Base-by-base conservation (phyloP, 208 protist species). In the Leishmania tarentolae region DNA sequence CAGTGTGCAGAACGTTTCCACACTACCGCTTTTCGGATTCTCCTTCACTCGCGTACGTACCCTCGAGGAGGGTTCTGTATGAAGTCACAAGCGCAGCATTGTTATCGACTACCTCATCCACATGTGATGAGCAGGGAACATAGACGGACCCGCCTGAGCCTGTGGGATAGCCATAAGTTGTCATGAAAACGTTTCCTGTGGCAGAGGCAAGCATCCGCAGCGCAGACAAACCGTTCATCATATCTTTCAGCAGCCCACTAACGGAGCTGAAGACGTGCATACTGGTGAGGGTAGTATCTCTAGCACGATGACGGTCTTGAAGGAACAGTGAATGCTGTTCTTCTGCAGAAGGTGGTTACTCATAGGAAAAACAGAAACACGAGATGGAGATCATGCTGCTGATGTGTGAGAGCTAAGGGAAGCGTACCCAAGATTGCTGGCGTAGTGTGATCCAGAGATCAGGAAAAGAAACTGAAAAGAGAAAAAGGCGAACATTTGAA, bases 101-200 rank as follows among this genome's bases (percentile, higher is more conserved):
- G 37, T 28, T 72, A 42, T 1, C 81, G 53, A 19, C 76, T 65
- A 0, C 37, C 7, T 21, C 75, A 56, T 0, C 19, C 3, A 17
- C 66, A 50, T 0, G 75, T 76, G 75, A 66, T 59, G 19, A 81
- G 46, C 46, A 70, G 19, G 28, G 82, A 78, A 88, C 90, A 95
- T 19, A 89, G 87, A 21, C 92, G 77, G 28, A 88, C 84, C 2
- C 93, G 85, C 52, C 70, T 69, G n/a, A 75, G 71, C 56, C 86
- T 37, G 15, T 79, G 83, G 50, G 73, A 69, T 3, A 71, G 71
- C 59, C 59, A 56, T 1, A 66, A 8, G 19, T 76, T 35, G 3
- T n/a, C 63, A 15, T 24, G 57, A 9, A 31, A 6, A 31, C 15
- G 28, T 3, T 63, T 21, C 28, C 8, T 35, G 57, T 6, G 7